Conservation (phyloP, 371 early-diverging fungal genomes). For the Rhizopus arrhizus region DNA sequence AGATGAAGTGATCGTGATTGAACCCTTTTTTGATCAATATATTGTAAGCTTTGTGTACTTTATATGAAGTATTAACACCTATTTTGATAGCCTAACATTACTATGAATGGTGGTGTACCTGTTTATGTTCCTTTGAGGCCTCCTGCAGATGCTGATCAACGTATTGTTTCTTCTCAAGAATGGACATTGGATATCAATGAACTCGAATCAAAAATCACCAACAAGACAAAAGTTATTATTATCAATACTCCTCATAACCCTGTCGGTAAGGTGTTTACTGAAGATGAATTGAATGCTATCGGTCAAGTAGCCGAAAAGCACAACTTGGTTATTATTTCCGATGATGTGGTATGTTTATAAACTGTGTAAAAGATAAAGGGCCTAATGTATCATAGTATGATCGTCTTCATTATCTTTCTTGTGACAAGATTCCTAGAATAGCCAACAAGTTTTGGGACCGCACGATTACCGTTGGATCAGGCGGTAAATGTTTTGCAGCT, state of each 20-base stretch:
- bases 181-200: constrained; percentile 89
- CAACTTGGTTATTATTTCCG: constrained; percentile 87
- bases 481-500: constrained; percentile 93
- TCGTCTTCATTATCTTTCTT: constrained; percentile 79
- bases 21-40: constrained; percentile 95
- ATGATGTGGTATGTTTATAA: constrained; percentile 78
- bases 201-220: constrained; percentile 75
- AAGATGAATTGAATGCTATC: constrained; percentile 79
- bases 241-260: constrained; percentile 97
- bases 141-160: constrained; percentile 48
- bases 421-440: constrained; percentile 68
- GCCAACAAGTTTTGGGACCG: constrained; percentile 89
- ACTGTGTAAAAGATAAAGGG: background rate
- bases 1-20: constrained; percentile 90
- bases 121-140: constrained; percentile 82
- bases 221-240: constrained; percentile 85
- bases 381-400: constrained; percentile 67
- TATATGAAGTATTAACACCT: background rate
- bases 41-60: constrained; percentile 55
- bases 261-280: constrained; percentile 83
- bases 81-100: constrained; percentile 69
- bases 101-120: constrained; percentile 87
- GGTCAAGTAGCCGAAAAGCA: constrained; percentile 78
- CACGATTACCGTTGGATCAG: constrained; percentile 92
- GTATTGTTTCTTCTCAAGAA: constrained; percentile 64